Percentiles rank a stretch among this genome's conserved stretches.
Evolutionary conservation across 805 yeast genomes (phyloP).

Genomic region (Cyberlindnera mrakii): DNA sequence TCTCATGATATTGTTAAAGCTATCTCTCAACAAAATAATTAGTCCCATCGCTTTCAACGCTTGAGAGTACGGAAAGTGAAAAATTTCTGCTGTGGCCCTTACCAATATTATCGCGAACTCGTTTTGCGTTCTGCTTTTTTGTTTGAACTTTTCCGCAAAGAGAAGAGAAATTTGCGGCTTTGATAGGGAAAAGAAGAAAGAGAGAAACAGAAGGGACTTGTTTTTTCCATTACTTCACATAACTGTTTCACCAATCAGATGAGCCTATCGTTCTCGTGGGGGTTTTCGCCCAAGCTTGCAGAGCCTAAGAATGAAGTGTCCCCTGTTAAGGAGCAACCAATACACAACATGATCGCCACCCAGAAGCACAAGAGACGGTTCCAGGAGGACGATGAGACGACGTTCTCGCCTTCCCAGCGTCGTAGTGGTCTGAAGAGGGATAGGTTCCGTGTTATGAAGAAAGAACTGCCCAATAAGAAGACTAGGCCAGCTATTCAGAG

Average conservation of each 20-base stretch:
- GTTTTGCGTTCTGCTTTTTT: not conserved
- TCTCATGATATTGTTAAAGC: not conserved
- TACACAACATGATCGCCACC: not conserved
- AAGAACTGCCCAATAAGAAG: not conserved
- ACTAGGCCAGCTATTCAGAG: conserved; percentile 2
- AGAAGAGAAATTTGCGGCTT: too few species aligned
- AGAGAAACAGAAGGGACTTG: too few species aligned
- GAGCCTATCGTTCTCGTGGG: conserved; percentile 20
- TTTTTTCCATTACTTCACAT: too few species aligned
- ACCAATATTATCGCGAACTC: not conserved
- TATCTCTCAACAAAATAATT: not conserved
- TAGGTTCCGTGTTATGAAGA: conserved; percentile 1
- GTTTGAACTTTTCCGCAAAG: not conserved
- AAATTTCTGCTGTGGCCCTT: too few species aligned
- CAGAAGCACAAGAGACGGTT: conserved; percentile 6
- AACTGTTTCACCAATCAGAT: not conserved
- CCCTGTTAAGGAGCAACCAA: not conserved
- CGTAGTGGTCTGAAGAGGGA: conserved; percentile 1
- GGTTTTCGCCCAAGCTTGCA: conserved; percentile 17
- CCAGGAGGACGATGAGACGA: conserved; percentile 1
- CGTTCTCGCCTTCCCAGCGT: conserved; percentile 3
- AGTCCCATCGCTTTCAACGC: not conserved
- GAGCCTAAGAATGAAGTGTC: not conserved
- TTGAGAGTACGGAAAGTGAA: too few species aligned
- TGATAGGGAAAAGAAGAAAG: too few species aligned